phyloP scores from a whole-genome alignment of 371 early-diverging fungal species.

The Apophysomyces variabilis region DNA sequence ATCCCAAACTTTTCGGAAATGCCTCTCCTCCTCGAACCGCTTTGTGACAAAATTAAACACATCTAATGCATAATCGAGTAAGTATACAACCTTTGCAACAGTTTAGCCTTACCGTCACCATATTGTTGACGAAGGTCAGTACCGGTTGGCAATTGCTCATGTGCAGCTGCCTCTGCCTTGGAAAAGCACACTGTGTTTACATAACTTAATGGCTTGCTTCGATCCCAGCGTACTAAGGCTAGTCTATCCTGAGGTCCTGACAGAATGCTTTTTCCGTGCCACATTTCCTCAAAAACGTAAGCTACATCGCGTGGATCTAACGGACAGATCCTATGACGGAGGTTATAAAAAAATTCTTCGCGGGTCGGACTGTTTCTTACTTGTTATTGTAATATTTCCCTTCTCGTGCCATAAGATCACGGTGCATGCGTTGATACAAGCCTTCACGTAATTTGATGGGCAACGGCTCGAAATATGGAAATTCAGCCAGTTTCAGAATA shows the following conservation, averaged over 20 bases:
- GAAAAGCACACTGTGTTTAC: constrained; percentile 88
- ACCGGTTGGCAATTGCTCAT: constrained; percentile 50
- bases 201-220: constrained; percentile 61
- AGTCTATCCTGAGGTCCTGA: constrained; percentile 78
- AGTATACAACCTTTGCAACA: background rate
- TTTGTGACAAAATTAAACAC: constrained; percentile 11
- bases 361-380: constrained; percentile 35
- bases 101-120: constrained; percentile 30
- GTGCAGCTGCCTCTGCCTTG: constrained; percentile 69
- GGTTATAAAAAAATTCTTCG: background rate
- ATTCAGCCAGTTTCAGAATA: constrained; percentile 77
- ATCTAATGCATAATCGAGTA: background rate
- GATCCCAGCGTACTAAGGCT: constrained; percentile 81
- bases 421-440: constrained; percentile 72
- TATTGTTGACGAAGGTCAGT: constrained; percentile 44
- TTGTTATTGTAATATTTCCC: constrained; percentile 44
- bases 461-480: constrained; percentile 76
- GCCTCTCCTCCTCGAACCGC: constrained; percentile 8
- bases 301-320: constrained; percentile 77
- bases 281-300: constrained; percentile 89
- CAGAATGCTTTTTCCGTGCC: constrained; percentile 80
- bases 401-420: constrained; percentile 77
- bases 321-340: constrained; percentile 43
- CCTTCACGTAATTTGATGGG: constrained; percentile 80
- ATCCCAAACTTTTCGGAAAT: constrained; percentile 7